Evolutionary conservation across 2,329 filamentous ascomycete genomes (phyloP), one percentile per base, ranked within the genome.

Genomic region (Aspergillus sp.): DNA sequence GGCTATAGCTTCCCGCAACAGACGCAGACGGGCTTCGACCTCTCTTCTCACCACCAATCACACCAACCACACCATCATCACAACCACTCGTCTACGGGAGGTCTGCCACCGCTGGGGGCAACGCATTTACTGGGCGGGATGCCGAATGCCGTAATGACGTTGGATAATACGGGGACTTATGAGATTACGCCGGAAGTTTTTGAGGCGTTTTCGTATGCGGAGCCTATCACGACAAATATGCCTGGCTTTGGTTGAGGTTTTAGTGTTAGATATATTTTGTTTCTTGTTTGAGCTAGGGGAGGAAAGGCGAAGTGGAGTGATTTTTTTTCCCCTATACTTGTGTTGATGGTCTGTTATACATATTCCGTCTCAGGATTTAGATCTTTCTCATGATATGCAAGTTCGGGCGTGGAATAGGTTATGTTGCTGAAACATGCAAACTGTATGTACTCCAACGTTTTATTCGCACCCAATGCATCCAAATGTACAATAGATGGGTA

Each of bases 171-270:
- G 1, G 57, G 59, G 3, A 56, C 63, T n/a, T 70, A 69, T 41
- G 66, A 72, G 41, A 70, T 73, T 9, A 68, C 69, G 2, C 66
- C 69, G 1, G 70, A 74, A 49, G 66, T 73, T 7, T 71, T 71
- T 22, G 70, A 73, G 48, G 70, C 70, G 7, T 72, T 74, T 49
- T 72, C 68, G 3, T 71, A 69, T 50, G 60, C 68, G 7, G 68
- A 73, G 47, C 71, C 70, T 2, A 68, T 73, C n/a, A 60, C 67
- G 27, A 65, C 69, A 32, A 72, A 65, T 53, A 68, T 71, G 61
- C 55, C 55, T 64, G 38, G 57, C 56, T 1, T 67, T 66, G 51
- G 43, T 19, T 54, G 51, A 41, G 57, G 30, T 47, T 45, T 42
- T 3, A 17, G 25, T 48, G n/a, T 7, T 51, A 17, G 44, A 9